Evolutionary conservation across 1,284 basidiomycete species (phyloP).

Genomic region (Fomitiporia mediterranea): DNA sequence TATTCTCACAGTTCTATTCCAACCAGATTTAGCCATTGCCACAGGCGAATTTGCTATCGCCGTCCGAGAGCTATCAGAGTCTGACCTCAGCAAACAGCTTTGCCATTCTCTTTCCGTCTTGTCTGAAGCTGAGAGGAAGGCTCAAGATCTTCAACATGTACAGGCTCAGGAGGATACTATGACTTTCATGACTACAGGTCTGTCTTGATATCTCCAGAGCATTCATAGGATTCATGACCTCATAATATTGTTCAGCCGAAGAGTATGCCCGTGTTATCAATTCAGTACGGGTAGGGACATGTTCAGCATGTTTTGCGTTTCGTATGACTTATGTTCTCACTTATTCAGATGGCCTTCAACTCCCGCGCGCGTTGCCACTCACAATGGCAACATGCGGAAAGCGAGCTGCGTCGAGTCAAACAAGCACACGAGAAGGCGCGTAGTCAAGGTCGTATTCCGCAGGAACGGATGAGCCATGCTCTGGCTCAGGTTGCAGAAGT

Average conservation of each 20-base stretch:
- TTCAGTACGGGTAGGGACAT: constrained; percentile 71
- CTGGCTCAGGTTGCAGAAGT: constrained; percentile 80
- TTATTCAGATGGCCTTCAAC: constrained; percentile 70
- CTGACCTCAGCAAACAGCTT: constrained; percentile 73
- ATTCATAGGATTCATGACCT: neutral
- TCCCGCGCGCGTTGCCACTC: constrained; percentile 83
- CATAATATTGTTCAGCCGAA: constrained; percentile 48
- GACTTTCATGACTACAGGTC: constrained; percentile 73
- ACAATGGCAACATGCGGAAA: constrained; percentile 75
- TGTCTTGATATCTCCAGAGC: constrained; percentile 3
- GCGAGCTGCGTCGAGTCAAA: constrained; percentile 68
- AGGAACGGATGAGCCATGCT: constrained; percentile 63
- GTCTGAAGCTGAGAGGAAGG: constrained; percentile 67
- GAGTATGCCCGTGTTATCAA: constrained; percentile 91
- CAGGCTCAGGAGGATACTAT: constrained; percentile 78
- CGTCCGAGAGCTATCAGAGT: constrained; percentile 60
- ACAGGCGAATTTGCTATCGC: constrained; percentile 72
- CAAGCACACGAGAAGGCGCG: constrained; percentile 79
- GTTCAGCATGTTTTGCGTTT: neutral
- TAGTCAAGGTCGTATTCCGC: constrained; percentile 61
- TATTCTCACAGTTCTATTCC: neutral
- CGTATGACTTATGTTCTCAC: constrained; percentile 1
- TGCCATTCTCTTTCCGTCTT: constrained; percentile 63
- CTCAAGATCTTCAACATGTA: constrained; percentile 62
- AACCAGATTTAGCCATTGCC: constrained; percentile 59